Evolutionary conservation across 2,329 filamentous ascomycete species (phyloP), one percentile per base, ranked within the genome.

Genomic region (Diaporthe sp.): DNA sequence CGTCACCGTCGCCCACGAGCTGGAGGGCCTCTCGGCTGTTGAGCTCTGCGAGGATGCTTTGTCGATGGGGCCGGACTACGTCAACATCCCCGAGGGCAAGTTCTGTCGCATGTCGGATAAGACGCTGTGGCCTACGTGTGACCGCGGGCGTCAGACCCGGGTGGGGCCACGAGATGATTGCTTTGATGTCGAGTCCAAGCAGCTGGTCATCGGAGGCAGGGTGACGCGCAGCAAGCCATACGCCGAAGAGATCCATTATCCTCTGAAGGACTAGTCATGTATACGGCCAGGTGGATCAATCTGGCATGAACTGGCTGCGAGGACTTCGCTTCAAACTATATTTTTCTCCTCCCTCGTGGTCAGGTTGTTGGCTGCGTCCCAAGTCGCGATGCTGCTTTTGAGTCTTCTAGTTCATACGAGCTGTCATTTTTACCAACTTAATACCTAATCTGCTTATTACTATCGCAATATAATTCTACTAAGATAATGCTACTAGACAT

Each of bases 71-170:
- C 66, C 66, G n/a, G 66, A 70, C 27, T 70, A 2, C 35, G 66
- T 70, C 32, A 70, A 70, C n/a, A 22, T 58, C 25, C 32, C 39
- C 15, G 25, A 70, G 66, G 27, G 53, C n/a, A 56, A 70, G 51
- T 70, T 70, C 27, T 70, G 66, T 51, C n/a, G 66, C 2, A 70
- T 70, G 66, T 70, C 66, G 5, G 66, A 70, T 39, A 55, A 70
- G 47, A 70, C 66, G 4, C 51, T 70, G 19, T 70, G 66, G 66
- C 66, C 66, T 19, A 70, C 35, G 7, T 70, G 66, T 15, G 35
- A 39, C 37, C 9, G 13, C 37, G 13, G 13, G 37, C 22, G n/a
- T 5, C 19, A 19, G 27, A 15, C 19, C 3, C 0, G 5, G 2
- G 32, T 58, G 0, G 66, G 50, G 9, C 35, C 27, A 3, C 27